Evolutionary conservation across 306 rosid species (phyloP), one percentile per base, ranked within the genome.

Genomic region (Lupinus albus): DNA sequence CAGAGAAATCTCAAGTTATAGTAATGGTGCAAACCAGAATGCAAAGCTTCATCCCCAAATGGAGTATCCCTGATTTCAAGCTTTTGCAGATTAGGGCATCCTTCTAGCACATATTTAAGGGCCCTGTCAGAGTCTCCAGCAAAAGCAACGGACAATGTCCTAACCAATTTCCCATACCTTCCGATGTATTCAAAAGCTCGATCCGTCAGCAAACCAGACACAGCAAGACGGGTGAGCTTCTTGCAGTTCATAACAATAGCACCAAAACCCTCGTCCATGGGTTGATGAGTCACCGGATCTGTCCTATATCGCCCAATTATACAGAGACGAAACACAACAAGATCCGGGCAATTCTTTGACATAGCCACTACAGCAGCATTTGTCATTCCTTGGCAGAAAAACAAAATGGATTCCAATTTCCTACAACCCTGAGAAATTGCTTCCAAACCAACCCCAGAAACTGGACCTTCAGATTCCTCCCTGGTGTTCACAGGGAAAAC

Each of bases 211-310:
- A 91, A 75, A 59, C 97, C 97, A 56, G 97, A 91, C 13, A 81
- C 78, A 36, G 95, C 95, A 25, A 91, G 97, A 20, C 97, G 87
- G 16, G 97, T 91, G 48, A 91, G 91, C 86, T 88, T 88, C 89
- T 86, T 91, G 80, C 97, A 91, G 77, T 91, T 91, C 88, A 49
- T 88, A 50, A 91, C 97, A 57, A 91, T 91, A 61, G 95, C 97
- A 36, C 97, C 95, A 51, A 91, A 91, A 63, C 97, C 97, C 78
- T 86, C 86, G 57, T 91, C 97, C 97, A 91, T 91, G 58, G 97
- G 88, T 60, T 81, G 72, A 44, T 72, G 68, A 5, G 97, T 91
- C 61, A 50, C 56, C 53, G 71, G 82, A 62, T 91, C 97, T 0
- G 97, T 89, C 32, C 72, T 87, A 69, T 41, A 90, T 70, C 82